Evolutionary conservation across 305 asterid genomes (phyloP).

Genomic region (Plantago rigida): DNA sequence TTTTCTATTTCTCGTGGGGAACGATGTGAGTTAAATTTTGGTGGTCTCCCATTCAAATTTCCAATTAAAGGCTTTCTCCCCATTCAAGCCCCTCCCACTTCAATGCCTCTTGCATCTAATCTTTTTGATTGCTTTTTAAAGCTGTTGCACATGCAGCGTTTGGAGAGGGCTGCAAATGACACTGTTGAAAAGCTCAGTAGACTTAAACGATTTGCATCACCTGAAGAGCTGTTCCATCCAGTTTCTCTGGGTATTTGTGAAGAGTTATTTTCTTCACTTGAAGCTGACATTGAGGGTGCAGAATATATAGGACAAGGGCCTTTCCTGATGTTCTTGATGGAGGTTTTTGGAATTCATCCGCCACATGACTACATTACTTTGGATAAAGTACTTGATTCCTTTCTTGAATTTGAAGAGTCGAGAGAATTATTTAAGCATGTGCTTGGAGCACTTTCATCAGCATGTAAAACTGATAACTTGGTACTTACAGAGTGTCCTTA

Average conservation of each 20-base stretch:
- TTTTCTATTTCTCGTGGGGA: conserved; percentile 94
- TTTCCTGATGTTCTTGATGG: conserved; percentile 63
- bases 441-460: conserved; percentile 65
- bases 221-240: conserved; percentile 55
- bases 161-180: conserved; percentile 44
- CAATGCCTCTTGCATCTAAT: conserved; percentile 34
- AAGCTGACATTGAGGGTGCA: conserved; percentile 43
- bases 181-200: conserved; percentile 67
- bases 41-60: conserved; percentile 69
- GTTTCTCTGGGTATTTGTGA: conserved; percentile 63
- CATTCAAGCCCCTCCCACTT: conserved; percentile 62
- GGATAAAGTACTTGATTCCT: conserved; percentile 67
- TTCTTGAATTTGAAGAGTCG: conserved; percentile 59
- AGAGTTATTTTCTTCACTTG: conserved; percentile 50
- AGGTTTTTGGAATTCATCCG: conserved; percentile 56
- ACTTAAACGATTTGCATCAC: conserved; percentile 71
- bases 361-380: conserved; percentile 70
- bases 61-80: conserved; percentile 75
- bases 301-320: conserved; percentile 68
- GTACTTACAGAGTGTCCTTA: conserved; percentile 76
- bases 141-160: conserved; percentile 58
- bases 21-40: conserved; percentile 84
- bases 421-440: conserved; percentile 48
- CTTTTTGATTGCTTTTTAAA: conserved; percentile 64
- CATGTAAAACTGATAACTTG: conserved; percentile 67